Base-by-base conservation (phyloP, 371 early-diverging fungal genomes). In the Mortierella sp. region DNA sequence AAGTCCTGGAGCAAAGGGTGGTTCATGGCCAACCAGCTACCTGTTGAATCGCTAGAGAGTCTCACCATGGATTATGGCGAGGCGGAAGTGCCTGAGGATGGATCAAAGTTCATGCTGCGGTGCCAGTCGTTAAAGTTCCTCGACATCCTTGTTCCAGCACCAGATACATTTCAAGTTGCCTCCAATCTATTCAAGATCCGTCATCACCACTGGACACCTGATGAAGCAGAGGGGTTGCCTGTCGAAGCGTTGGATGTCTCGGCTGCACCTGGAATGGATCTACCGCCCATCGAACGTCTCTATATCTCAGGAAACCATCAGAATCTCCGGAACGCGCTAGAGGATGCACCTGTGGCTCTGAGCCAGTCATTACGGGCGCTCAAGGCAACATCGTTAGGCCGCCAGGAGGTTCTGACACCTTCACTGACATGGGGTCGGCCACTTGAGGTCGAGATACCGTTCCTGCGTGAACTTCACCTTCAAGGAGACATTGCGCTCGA, bases 401-500 rank as follows among this genome's bases (percentile, higher is more conserved):
- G 70, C 12, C 55, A 61, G 0, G 2, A 27, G 34, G 34, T 57
- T 4, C 10, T n/a, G 9, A 39, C 27, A 25, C 62, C 77, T 10
- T 54, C 70, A 7, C 25, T 76, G 29, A 62, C 61, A n/a, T 76
- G 69, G 69, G 70, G 57, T 0, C 46, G 51, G 3, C 63, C 67
- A 2, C 31, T 34, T 22, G 46, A 49, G 10, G 43, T 58, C 16
- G 27, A 51, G 16, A 51, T 76, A 52, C 77, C 77, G 10, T 65
- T 60, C 19, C 51, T 76, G 17, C 54, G 49, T 1, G 77, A 76
- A 21, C 64, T 76, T 0, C 77, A 69, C 22, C 54, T 76, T 12
- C 66, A 76, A 10, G 64, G 69, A 1, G 77, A 76, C 31, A 76
- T 76, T 54, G 65, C 58, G 1, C 70, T 69, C 19, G 77, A 69